These are phyloP conservation scores for Lycium barbarum DNA, from an alignment of 257 asterid species.

Conservation along the genomic window DNA sequence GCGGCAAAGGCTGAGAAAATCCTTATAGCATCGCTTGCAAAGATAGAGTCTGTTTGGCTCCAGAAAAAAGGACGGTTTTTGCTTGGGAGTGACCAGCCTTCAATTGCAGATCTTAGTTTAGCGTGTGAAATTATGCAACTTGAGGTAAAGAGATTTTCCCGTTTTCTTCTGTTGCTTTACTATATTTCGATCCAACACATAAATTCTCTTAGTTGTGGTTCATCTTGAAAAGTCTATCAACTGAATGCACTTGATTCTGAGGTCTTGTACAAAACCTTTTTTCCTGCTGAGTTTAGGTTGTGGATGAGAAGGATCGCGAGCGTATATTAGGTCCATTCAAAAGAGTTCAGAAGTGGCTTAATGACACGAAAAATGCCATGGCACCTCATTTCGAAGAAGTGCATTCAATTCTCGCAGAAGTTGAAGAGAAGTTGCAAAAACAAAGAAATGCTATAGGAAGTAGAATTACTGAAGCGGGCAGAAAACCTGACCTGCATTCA, in stretches of 20 bases:
- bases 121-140: constrained; percentile 88
- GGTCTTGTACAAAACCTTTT: constrained; percentile 6
- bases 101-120: constrained; percentile 89
- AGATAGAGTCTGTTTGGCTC: constrained; percentile 80
- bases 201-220: background rate
- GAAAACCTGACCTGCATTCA: constrained; percentile 32
- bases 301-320: constrained; percentile 58
- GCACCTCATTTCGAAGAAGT: constrained; percentile 76
- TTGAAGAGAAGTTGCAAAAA: constrained; percentile 49
- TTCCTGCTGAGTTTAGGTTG: constrained; percentile 42
- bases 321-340: constrained; percentile 60
- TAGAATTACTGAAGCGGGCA: constrained; percentile 23
- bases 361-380: constrained; percentile 59
- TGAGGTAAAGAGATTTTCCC: constrained; percentile 54
- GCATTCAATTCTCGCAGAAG: constrained; percentile 50
- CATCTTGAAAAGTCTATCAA: background rate
- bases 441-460: constrained; percentile 30
- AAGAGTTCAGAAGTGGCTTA: constrained; percentile 66
- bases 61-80: constrained; percentile 69
- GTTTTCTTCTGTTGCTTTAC: background rate
- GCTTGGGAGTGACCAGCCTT: constrained; percentile 77
- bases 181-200: background rate
- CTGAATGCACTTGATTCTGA: background rate
- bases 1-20: constrained; percentile 73
- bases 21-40: constrained; percentile 66